These are phyloP conservation scores for Cordyceps fumosorosea DNA, from an alignment of 2,329 filamentous ascomycete genomes.

Conservation along the genomic window DNA sequence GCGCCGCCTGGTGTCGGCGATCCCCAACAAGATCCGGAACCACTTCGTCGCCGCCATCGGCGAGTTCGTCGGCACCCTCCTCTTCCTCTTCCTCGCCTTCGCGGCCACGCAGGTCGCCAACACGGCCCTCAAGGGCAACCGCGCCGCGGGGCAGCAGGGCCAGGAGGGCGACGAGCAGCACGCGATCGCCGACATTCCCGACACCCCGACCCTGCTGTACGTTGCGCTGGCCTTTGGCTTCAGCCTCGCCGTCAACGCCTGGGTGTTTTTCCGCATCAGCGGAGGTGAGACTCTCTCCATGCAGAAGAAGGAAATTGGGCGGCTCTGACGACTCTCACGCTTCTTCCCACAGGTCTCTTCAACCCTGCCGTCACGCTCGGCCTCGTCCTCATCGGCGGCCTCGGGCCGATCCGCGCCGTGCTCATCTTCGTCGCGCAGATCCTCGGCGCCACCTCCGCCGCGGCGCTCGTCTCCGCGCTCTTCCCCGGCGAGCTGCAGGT, in stretches of 20 bases:
- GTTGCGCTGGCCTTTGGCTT: conserved; percentile 37
- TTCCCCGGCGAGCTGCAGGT: conserved; percentile 25
- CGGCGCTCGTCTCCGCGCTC: conserved; percentile 16
- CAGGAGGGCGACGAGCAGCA: conserved; percentile 28
- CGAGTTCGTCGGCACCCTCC: conserved; percentile 35
- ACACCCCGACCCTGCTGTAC: conserved; percentile 36
- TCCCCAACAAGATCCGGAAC: conserved; percentile 13
- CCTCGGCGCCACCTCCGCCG: conserved; percentile 15
- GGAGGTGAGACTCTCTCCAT: conserved; percentile 17
- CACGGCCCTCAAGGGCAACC: conserved; percentile 23
- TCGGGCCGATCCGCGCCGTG: conserved; percentile 37
- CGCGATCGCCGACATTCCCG: conserved; percentile 36
- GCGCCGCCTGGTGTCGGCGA: conserved; percentile 11
- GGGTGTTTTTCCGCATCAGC: conserved; percentile 42
- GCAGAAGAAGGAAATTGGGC: too few relatives aligned
- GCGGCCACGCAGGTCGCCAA: conserved; percentile 35
- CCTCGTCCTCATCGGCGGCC: conserved; percentile 42
- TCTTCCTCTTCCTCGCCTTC: conserved; percentile 39
- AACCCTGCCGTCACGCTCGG: conserved; percentile 41
- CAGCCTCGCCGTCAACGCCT: conserved; percentile 39
- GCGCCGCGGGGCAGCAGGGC: neutral
- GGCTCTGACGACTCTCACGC: neutral
- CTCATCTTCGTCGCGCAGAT: conserved; percentile 17
- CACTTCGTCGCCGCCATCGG: conserved; percentile 19
- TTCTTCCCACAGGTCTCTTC: conserved; percentile 21